Conservation (phyloP, 2,329 filamentous ascomycete genomes). For the Beauveria bassiana region DNA sequence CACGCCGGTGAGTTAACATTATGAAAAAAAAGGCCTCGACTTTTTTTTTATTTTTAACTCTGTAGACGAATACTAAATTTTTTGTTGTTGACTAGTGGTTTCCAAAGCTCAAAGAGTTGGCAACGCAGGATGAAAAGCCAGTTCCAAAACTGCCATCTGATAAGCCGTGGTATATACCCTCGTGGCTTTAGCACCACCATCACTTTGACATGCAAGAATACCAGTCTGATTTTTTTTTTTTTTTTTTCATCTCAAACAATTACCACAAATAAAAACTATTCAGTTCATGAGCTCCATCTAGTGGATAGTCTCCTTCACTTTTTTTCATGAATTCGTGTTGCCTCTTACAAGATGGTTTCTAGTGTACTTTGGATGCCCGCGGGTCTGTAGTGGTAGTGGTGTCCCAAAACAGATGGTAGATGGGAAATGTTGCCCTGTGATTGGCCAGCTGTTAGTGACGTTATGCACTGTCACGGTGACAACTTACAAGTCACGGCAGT, state of each 20-base stretch:
- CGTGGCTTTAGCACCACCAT: not conserved
- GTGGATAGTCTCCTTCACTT: not conserved
- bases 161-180: constrained; percentile 6
- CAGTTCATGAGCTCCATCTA: too few species aligned
- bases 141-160: not conserved
- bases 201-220: not conserved
- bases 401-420: not conserved
- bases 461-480: constrained; percentile 8
- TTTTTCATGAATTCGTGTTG: not conserved
- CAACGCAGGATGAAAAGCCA: not conserved
- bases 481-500: not conserved
- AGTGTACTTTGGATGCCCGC: not conserved
- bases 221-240: too few species aligned
- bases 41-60: too few species aligned
- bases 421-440: not conserved
- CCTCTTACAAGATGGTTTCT: not conserved
- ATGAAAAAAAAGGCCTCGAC: not conserved
- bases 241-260: too few species aligned
- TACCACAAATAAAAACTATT: too few species aligned
- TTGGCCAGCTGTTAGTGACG: not conserved
- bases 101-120: not conserved
- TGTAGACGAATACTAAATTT: not conserved
- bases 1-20: not conserved
- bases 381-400: not conserved
- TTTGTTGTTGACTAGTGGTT: not conserved